phyloP scores from a whole-genome alignment of 2,329 filamentous ascomycete genomes.

The Orbilia javanica region DNA sequence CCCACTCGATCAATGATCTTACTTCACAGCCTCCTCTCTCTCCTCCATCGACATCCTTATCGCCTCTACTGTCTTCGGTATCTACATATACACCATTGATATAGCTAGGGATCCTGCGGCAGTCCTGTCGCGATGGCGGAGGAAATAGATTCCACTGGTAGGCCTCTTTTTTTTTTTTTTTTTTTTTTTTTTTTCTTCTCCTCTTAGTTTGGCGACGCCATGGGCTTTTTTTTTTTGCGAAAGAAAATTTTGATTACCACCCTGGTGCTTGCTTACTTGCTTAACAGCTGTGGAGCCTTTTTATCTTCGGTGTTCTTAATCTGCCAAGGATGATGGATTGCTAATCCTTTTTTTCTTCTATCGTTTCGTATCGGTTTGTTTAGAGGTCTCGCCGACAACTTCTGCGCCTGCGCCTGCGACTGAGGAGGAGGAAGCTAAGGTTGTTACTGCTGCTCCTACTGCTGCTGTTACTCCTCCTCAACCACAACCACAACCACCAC shows the following conservation, averaged over 20 bases:
- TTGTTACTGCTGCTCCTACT: not conserved
- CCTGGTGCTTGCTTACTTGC: not conserved
- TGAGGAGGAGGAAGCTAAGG: not conserved
- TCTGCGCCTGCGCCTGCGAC: not conserved
- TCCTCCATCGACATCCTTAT: not conserved
- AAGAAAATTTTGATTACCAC: not conserved
- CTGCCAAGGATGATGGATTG: not conserved
- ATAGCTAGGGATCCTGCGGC: not conserved
- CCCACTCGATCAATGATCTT: not conserved
- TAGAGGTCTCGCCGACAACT: not conserved
- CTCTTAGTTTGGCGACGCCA: not conserved
- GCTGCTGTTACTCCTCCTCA: not conserved
- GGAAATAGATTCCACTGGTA: conserved; percentile 10
- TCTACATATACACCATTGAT: not conserved
- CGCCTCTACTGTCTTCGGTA: too few relatives aligned
- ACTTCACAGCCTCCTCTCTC: not conserved
- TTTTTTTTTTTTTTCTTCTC: not conserved
- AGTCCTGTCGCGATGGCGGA: conserved; percentile 23
- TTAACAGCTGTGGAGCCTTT: not conserved
- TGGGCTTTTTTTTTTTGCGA: not conserved
- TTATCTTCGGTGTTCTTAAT: not conserved
- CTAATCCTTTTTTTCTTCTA: not conserved
- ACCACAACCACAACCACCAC: not conserved
- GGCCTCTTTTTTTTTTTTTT: not conserved
- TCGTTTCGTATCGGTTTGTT: not conserved